Percentiles rank a stretch among this genome's conserved stretches.
Evolutionary conservation across 192 early-diverging fungal genomes (phyloP).

Genomic region (Dimargaris xerosporica): DNA sequence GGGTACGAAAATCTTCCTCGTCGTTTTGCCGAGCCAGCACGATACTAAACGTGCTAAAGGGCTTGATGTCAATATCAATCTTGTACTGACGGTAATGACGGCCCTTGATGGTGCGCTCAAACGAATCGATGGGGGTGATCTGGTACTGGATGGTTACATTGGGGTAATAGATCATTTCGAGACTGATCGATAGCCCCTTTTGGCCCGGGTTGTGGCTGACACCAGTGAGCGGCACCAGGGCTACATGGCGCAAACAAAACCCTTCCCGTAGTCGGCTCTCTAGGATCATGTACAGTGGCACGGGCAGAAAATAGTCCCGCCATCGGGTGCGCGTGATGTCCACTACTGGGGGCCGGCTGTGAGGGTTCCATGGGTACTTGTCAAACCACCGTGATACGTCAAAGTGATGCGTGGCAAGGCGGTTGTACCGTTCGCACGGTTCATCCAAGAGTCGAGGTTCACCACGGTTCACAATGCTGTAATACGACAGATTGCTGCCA

Average conservation of each 20-base stretch:
- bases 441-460: constrained; percentile 27
- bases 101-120: background rate
- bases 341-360: constrained; percentile 38
- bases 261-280: constrained; percentile 53
- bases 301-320: constrained; percentile 44
- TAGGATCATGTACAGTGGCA: constrained; percentile 41
- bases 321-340: constrained; percentile 43
- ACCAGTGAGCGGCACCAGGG: constrained; percentile 25
- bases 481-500: constrained; percentile 17
- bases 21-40: constrained; percentile 8
- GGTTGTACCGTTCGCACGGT: constrained; percentile 25
- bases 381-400: constrained; percentile 19
- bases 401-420: constrained; percentile 16
- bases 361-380: constrained; percentile 54
- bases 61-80: constrained; percentile 5
- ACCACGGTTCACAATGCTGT: constrained; percentile 20
- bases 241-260: constrained; percentile 42
- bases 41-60: constrained; percentile 10
- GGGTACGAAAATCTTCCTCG: constrained; percentile 2
- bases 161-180: constrained; percentile 56
- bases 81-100: constrained; percentile 4
- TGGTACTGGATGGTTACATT: constrained; percentile 62
- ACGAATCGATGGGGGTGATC: constrained; percentile 21
- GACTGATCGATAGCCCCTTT: constrained; percentile 42
- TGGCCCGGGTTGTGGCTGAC: constrained; percentile 13